phyloP scores from a whole-genome alignment of 305 asterid species.

The Rubia peregrina region DNA sequence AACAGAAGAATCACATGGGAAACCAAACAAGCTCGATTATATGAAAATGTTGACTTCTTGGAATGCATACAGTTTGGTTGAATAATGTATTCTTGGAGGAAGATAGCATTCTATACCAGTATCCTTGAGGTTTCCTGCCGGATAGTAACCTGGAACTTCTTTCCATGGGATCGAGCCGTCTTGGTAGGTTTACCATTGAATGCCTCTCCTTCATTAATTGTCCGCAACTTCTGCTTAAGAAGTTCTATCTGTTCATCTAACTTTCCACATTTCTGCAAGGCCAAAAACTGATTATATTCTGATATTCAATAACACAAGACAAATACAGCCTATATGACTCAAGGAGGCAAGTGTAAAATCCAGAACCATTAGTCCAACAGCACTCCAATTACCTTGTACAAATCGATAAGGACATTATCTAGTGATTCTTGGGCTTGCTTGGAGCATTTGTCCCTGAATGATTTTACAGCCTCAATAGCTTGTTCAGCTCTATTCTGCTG shows the following conservation, averaged over 20 bases:
- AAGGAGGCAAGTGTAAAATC: background rate
- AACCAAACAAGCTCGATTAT: too few relatives aligned
- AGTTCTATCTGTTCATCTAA: slow-evolving; percentile 67
- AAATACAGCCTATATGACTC: background rate
- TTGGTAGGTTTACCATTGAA: slow-evolving; percentile 81
- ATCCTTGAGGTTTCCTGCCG: slow-evolving; percentile 80
- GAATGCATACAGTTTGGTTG: background rate
- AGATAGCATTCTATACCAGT: slow-evolving; percentile 39
- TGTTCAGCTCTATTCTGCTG: slow-evolving; percentile 67
- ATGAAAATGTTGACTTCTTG: background rate
- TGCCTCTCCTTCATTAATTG: slow-evolving; percentile 72
- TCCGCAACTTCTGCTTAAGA: slow-evolving; percentile 60
- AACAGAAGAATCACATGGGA: background rate
- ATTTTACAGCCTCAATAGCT: slow-evolving; percentile 75
- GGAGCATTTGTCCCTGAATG: slow-evolving; percentile 64
- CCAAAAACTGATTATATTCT: background rate
- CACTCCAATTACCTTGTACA: slow-evolving; percentile 49
- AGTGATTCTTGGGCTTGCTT: slow-evolving; percentile 80
- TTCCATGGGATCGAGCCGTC: slow-evolving; percentile 89
- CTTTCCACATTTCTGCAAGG: slow-evolving; percentile 67
- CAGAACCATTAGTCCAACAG: background rate
- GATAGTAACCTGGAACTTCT: slow-evolving; percentile 77
- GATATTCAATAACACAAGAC: background rate
- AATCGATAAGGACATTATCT: slow-evolving; percentile 74
- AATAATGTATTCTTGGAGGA: background rate